Conservation (phyloP, 371 early-diverging fungal genomes). For the Batkoa obscura region DNA sequence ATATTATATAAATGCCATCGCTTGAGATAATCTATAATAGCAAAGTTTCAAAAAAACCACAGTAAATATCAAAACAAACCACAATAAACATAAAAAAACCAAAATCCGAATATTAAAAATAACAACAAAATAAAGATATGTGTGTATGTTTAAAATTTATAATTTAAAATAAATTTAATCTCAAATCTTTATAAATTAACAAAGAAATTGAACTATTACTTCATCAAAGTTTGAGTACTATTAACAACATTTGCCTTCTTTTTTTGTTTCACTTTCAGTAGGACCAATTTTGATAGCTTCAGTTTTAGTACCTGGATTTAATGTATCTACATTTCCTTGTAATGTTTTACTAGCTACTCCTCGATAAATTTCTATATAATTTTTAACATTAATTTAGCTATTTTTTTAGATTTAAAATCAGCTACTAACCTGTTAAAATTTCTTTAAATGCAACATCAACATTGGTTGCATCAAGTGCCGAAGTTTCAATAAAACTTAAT, state of each 20-base stretch:
- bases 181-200: no score
- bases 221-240: not conserved
- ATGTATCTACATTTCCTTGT: constrained; percentile 34
- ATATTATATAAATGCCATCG: no score
- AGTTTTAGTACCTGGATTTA: constrained; percentile 43
- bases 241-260: constrained; percentile 59
- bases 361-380: constrained; percentile 58
- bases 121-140: no score
- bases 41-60: no score
- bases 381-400: not conserved
- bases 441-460: constrained; percentile 46
- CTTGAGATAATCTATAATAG: no score
- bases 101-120: no score
- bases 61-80: no score
- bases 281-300: constrained; percentile 52
- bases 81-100: no score
- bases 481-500: constrained; percentile 49
- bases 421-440: constrained; percentile 28
- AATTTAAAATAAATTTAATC: no score
- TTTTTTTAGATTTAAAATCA: not conserved
- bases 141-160: no score
- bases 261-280: constrained; percentile 32
- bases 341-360: constrained; percentile 84
- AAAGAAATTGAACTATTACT: no score
- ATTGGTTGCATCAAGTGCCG: constrained; percentile 46